Percentiles rank a stretch among this genome's conserved stretches.
Evolutionary conservation across 805 yeast genomes (phyloP).

Genomic region (Candida ovalis): DNA sequence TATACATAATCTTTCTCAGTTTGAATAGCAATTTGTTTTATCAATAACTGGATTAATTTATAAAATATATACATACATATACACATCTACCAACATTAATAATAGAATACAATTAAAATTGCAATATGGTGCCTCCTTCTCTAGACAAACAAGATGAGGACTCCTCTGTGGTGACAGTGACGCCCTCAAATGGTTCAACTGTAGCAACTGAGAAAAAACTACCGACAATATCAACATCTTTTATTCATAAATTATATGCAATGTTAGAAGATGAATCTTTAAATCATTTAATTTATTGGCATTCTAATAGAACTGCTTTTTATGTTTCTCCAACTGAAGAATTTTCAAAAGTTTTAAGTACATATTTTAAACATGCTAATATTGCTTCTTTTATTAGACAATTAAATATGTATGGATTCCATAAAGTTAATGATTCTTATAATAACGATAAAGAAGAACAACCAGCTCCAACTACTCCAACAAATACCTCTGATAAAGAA

Average conservation of each 20-base stretch:
- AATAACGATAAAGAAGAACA: conserved; percentile 14
- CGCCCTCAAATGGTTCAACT: conserved; percentile 2
- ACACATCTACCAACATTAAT: neutral
- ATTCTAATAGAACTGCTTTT: conserved; percentile 60
- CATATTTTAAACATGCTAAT: conserved; percentile 76
- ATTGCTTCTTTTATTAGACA: conserved; percentile 78
- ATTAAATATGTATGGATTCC: conserved; percentile 79
- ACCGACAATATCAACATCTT: conserved; percentile 36
- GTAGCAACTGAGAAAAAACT: conserved; percentile 10
- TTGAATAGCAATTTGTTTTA: too few species aligned
- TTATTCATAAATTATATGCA: conserved; percentile 85
- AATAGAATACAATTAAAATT: too few species aligned
- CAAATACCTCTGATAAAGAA: conserved; percentile 9
- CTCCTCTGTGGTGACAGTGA: neutral
- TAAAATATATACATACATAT: neutral
- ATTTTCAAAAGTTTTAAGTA: conserved; percentile 66
- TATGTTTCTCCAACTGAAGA: conserved; percentile 82
- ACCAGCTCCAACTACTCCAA: conserved; percentile 4
- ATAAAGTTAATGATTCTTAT: conserved; percentile 57
- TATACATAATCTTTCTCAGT: too few species aligned
- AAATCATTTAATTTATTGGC: conserved; percentile 84
- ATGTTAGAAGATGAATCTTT: conserved; percentile 81
- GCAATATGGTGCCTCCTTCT: neutral
- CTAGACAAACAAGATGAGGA: neutral
- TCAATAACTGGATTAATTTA: too few species aligned